phyloP scores from a whole-genome alignment of 1,284 basidiomycete species.

The Ceratobasidium sp. region DNA sequence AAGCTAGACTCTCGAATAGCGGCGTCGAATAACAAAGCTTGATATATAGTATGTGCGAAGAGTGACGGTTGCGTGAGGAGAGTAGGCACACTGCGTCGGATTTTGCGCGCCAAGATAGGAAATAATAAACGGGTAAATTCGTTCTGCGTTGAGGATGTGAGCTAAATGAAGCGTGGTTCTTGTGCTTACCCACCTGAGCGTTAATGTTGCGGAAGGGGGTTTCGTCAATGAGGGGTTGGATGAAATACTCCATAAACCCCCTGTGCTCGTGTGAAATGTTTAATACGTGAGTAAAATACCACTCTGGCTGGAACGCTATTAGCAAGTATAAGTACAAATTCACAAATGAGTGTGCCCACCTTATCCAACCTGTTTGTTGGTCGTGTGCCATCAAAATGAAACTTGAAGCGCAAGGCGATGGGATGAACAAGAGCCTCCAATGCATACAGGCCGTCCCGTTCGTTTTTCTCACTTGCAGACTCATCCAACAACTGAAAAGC shows the following conservation, averaged over 20 bases:
- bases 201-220: slow-evolving; percentile 73
- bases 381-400: slow-evolving; percentile 90
- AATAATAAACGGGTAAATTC: slow-evolving; percentile 81
- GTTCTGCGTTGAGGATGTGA: slow-evolving; percentile 60
- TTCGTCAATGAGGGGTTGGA: slow-evolving; percentile 75
- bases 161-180: slow-evolving; percentile 34
- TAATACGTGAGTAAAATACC: slow-evolving; percentile 93
- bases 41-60: slow-evolving; percentile 95
- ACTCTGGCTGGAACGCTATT: slow-evolving; percentile 79
- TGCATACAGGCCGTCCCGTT: slow-evolving; percentile 74
- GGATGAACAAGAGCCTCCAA: slow-evolving; percentile 87
- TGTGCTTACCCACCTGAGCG: slow-evolving; percentile 71
- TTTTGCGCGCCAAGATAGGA: slow-evolving; percentile 75
- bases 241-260: slow-evolving; percentile 76
- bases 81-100: slow-evolving; percentile 77
- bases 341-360: slow-evolving; percentile 58
- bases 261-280: slow-evolving; percentile 86
- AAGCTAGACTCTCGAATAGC: slow-evolving; percentile 82
- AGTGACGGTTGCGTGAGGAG: slow-evolving; percentile 83
- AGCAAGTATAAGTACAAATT: slow-evolving; percentile 8
- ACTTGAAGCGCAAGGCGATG: slow-evolving; percentile 89
- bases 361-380: slow-evolving; percentile 95
- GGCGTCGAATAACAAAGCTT: slow-evolving; percentile 89
- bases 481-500: slow-evolving; percentile 4
- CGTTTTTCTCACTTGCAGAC: slow-evolving; percentile 25